These are phyloP conservation scores for Tilletia indica DNA, from an alignment of 1,284 basidiomycete genomes.

Conservation along the genomic window DNA sequence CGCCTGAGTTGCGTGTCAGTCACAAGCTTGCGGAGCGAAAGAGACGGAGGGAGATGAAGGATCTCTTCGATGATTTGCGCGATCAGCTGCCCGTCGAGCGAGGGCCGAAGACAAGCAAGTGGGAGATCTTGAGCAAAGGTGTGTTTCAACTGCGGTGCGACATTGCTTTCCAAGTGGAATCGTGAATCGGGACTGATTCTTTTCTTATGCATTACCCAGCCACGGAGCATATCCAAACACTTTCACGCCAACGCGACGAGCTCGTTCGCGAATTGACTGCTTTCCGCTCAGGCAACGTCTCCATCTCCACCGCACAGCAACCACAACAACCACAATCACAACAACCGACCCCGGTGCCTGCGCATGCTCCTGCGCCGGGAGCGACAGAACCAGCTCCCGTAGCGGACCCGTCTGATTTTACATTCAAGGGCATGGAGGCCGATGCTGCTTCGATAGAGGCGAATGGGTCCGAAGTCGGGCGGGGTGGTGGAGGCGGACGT, in stretches of 20 bases:
- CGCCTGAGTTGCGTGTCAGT: conserved; percentile 49
- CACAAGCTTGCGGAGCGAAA: conserved; percentile 55
- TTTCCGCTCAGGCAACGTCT: not conserved
- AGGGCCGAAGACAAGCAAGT: conserved; percentile 52
- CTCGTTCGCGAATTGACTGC: conserved; percentile 8
- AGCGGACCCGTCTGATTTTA: too few relatives aligned
- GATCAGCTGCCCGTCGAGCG: conserved; percentile 50
- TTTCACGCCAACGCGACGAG: conserved; percentile 7
- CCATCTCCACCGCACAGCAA: not conserved
- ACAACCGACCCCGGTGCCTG: too few relatives aligned
- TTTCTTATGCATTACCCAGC: not conserved
- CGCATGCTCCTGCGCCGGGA: too few relatives aligned
- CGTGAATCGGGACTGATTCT: too few relatives aligned
- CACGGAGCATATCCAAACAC: conserved; percentile 10
- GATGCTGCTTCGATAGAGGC: too few relatives aligned
- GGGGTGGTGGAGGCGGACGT: too few relatives aligned
- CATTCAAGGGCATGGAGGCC: too few relatives aligned
- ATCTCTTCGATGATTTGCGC: conserved; percentile 53
- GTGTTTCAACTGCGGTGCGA: not conserved
- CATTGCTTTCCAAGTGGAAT: too few relatives aligned
- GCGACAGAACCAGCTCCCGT: too few relatives aligned
- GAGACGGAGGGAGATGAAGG: conserved; percentile 54
- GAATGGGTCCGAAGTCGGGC: too few relatives aligned
- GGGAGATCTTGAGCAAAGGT: conserved; percentile 46
- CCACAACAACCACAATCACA: not conserved